Evolutionary conservation across 139 green algal genomes (phyloP).

Genomic region (Closterium sp.): DNA sequence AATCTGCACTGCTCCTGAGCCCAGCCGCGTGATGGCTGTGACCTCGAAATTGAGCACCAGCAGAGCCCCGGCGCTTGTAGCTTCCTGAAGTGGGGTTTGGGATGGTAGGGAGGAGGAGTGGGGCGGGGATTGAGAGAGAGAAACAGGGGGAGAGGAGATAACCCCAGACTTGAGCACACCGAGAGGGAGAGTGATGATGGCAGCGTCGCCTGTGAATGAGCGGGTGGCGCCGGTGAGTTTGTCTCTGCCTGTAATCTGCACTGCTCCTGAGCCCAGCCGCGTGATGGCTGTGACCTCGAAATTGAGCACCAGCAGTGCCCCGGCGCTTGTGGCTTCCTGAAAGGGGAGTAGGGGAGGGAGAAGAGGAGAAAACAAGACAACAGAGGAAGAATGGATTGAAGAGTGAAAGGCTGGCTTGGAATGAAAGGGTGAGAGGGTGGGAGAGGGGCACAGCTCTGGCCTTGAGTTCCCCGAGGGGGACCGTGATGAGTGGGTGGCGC

Average conservation of each 20-base stretch:
- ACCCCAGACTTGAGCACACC: not conserved
- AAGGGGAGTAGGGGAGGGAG: not conserved
- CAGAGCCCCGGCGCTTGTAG: not conserved
- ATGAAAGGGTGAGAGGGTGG: too few species aligned
- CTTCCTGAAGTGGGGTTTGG: not conserved
- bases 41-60: not conserved
- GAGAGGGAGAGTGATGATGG: not conserved
- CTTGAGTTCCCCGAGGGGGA: too few species aligned
- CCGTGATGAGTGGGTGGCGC: not conserved
- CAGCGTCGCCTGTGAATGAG: conserved; percentile 6
- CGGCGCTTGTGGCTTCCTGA: not conserved
- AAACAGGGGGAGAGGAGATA: not conserved
- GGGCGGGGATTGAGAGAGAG: too few species aligned
- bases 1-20: not conserved
- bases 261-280: not conserved
- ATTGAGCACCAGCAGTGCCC: not conserved
- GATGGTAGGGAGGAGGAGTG: too few species aligned
- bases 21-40: not conserved
- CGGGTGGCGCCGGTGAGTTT: conserved; percentile 27
- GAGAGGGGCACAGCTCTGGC: too few species aligned
- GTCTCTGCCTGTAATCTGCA: conserved; percentile 10
- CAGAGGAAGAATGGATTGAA: not conserved
- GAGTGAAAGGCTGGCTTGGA: not conserved
- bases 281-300: not conserved
- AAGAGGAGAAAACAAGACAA: not conserved